phyloP scores from a whole-genome alignment of 2,329 filamentous ascomycete species.

The Trichoderma sp. region DNA sequence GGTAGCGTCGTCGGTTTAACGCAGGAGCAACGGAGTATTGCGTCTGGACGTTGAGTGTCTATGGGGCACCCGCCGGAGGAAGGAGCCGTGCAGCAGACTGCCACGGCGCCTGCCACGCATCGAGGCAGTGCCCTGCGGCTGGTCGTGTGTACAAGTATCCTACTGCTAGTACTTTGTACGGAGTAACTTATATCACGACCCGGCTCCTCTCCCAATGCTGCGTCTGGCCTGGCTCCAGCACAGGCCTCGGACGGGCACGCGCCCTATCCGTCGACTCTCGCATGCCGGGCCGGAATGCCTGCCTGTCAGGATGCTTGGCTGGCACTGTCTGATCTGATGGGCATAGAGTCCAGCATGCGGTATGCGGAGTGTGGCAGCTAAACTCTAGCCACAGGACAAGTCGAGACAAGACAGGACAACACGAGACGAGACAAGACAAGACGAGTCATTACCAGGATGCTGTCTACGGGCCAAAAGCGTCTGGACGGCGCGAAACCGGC shows the following conservation, averaged over 20 bases:
- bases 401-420: not conserved
- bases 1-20: not conserved
- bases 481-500: not conserved
- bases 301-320: not conserved
- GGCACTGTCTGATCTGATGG: not conserved
- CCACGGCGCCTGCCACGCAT: conserved; percentile 2
- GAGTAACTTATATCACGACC: conserved; percentile 16
- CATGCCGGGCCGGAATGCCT: not conserved
- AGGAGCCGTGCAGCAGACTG: conserved; percentile 18
- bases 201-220: not conserved
- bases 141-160: not conserved
- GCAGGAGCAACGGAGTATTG: conserved; percentile 14
- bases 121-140: conserved; percentile 3
- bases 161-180: not conserved
- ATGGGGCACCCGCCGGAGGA: conserved; percentile 6
- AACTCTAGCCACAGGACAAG: not conserved
- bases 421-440: conserved; percentile 1
- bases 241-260: not conserved
- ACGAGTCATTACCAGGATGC: not conserved
- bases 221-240: not conserved
- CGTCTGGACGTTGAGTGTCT: not conserved
- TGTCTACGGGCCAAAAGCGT: not conserved
- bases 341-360: not conserved
- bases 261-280: not conserved
- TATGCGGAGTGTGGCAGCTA: not conserved